Evolutionary conservation across 768 basidiomycete species (phyloP).

Genomic region (Filobasidium floriforme): DNA sequence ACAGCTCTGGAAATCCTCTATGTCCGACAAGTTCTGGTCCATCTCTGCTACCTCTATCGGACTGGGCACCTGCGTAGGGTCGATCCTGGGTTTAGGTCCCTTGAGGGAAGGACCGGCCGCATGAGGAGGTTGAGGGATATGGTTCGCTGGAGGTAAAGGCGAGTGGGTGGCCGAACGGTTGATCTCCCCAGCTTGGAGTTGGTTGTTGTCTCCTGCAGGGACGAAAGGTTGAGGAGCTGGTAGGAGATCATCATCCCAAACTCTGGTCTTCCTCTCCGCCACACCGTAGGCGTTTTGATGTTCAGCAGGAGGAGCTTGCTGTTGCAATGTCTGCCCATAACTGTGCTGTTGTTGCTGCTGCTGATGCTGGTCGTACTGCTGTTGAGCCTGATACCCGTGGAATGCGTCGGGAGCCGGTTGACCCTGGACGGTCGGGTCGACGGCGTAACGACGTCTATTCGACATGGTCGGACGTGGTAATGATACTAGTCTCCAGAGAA

Average conservation of each 20-base stretch:
- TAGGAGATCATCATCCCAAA: conserved; percentile 17
- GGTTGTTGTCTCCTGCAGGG: background rate
- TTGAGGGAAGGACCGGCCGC: conserved; percentile 55
- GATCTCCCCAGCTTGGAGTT: conserved; percentile 2
- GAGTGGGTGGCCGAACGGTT: background rate
- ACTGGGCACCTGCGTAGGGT: conserved; percentile 85
- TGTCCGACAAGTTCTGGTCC: conserved; percentile 72
- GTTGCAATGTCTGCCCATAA: conserved; percentile 8
- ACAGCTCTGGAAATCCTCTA: conserved; percentile 60
- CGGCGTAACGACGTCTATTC: conserved; percentile 17
- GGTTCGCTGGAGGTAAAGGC: conserved; percentile 14
- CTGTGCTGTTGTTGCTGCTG: conserved; percentile 8
- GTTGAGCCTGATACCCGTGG: conserved; percentile 1
- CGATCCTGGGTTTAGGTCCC: conserved; percentile 59
- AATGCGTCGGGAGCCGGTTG: conserved; percentile 8
- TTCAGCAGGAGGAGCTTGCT: conserved; percentile 2
- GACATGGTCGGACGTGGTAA: background rate
- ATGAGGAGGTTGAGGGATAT: conserved; percentile 49
- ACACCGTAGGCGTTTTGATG: background rate
- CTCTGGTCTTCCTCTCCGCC: conserved; percentile 5
- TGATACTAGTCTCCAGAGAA: background rate
- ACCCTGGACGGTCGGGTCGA: conserved; percentile 13
- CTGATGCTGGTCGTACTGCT: conserved; percentile 11
- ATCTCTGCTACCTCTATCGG: conserved; percentile 68
- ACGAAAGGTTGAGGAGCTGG: conserved; percentile 16